A percentile compares a stretch with the other conserved stretches of the same genome.
phyloP scores from a whole-genome alignment of 1,139 yeast genomes.

The Yamadazyma atlantica region DNA sequence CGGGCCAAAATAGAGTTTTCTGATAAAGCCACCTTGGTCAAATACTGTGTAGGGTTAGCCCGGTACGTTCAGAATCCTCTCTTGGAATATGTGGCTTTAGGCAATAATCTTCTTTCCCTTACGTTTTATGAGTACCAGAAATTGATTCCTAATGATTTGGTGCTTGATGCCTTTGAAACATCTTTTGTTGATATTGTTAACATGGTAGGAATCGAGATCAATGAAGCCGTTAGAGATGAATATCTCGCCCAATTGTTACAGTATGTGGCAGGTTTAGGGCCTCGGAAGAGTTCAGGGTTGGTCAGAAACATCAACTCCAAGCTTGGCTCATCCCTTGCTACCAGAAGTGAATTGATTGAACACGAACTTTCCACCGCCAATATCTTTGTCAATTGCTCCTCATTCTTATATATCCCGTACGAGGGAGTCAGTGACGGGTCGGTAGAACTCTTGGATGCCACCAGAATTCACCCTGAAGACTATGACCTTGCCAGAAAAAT shows the following conservation, averaged over 20 bases:
- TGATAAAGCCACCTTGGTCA: constrained; percentile 80
- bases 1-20: constrained; percentile 79
- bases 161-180: constrained; percentile 70
- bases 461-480: constrained; percentile 97
- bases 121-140: constrained; percentile 76
- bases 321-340: constrained; percentile 63
- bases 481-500: constrained; percentile 92
- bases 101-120: constrained; percentile 69
- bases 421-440: constrained; percentile 56
- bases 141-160: constrained; percentile 61
- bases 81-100: constrained; percentile 80
- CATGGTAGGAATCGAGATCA: constrained; percentile 89
- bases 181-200: constrained; percentile 89
- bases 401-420: constrained; percentile 81
- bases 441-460: constrained; percentile 84
- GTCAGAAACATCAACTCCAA: constrained; percentile 76
- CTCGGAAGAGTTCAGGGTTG: constrained; percentile 89
- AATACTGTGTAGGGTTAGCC: constrained; percentile 86
- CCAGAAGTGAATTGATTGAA: constrained; percentile 76
- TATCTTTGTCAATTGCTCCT: constrained; percentile 88
- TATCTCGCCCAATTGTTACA: constrained; percentile 72
- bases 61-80: constrained; percentile 90
- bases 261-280: constrained; percentile 89
- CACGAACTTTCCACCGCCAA: constrained; percentile 75
- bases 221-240: constrained; percentile 78